Conservation (phyloP, 371 early-diverging fungal genomes). For the Dichotomocladium elegans region DNA sequence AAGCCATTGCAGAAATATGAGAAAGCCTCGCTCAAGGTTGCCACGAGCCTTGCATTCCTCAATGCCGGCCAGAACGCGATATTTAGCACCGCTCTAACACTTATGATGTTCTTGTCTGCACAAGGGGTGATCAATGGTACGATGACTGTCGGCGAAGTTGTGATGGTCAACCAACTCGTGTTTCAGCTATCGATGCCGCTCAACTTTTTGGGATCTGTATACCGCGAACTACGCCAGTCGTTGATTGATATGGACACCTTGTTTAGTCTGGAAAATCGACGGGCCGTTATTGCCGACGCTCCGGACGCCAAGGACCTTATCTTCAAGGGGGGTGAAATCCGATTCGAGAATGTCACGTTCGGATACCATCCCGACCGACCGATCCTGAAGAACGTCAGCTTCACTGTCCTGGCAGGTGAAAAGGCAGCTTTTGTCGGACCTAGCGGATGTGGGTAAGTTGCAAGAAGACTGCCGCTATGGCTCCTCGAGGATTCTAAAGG, state of each 20-base stretch:
- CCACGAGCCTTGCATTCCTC: conserved; percentile 80
- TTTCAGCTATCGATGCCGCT: conserved; percentile 93
- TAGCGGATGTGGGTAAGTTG: conserved; percentile 80
- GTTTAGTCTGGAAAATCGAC: conserved; percentile 76
- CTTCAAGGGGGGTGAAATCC: conserved; percentile 65
- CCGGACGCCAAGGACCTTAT: conserved; percentile 54
- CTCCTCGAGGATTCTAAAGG: not conserved
- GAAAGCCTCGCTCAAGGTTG: conserved; percentile 84
- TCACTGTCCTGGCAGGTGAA: conserved; percentile 83
- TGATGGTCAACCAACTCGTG: conserved; percentile 94
- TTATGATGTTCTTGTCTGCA: conserved; percentile 92
- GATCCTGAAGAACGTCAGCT: conserved; percentile 73
- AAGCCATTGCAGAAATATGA: conserved; percentile 85
- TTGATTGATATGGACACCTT: conserved; percentile 95
- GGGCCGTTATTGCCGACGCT: conserved; percentile 46
- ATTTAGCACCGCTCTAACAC: conserved; percentile 82
- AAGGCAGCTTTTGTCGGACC: conserved; percentile 95
- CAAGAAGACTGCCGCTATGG: too few species aligned
- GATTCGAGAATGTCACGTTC: conserved; percentile 84
- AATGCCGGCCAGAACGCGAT: conserved; percentile 95
- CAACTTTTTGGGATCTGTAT: conserved; percentile 96
- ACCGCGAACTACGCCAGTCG: conserved; percentile 90
- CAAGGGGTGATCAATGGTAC: conserved; percentile 80
- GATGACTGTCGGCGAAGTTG: conserved; percentile 94
- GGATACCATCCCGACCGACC: conserved; percentile 77